Evolutionary conservation across 306 rosid species (phyloP).

Genomic region (Abrus pulchellus): DNA sequence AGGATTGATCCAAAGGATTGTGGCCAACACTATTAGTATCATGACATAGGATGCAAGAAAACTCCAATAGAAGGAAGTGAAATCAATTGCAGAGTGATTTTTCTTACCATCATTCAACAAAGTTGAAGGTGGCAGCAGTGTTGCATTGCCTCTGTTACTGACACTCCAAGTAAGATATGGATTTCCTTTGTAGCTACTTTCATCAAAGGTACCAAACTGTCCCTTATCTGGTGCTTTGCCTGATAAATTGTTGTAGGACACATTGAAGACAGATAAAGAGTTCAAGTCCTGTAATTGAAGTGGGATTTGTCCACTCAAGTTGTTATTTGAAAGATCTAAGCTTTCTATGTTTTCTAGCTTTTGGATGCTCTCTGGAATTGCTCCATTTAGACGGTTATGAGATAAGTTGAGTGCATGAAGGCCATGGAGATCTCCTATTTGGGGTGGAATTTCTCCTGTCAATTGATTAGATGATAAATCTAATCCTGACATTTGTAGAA

Average conservation of each 20-base stretch:
- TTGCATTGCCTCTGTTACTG: background rate
- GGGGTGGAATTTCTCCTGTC: conserved; percentile 26
- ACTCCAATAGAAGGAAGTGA: conserved; percentile 21
- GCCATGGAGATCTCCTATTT: background rate
- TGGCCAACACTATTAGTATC: background rate
- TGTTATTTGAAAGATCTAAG: conserved; percentile 45
- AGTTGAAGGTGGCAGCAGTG: background rate
- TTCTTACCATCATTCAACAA: background rate
- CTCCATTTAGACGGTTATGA: conserved; percentile 22
- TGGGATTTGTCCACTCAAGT: conserved; percentile 44
- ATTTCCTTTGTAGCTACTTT: conserved; percentile 31
- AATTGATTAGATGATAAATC: conserved; percentile 45
- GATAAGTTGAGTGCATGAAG: conserved; percentile 44
- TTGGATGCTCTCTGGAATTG: conserved; percentile 32
- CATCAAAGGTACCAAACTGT: conserved; percentile 36
- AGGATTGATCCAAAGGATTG: conserved; percentile 37
- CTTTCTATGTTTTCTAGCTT: conserved; percentile 11
- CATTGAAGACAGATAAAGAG: conserved; percentile 33
- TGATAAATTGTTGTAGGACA: conserved; percentile 38
- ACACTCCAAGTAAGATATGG: conserved; percentile 8
- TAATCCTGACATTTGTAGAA: background rate
- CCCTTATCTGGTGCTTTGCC: background rate
- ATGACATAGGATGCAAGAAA: conserved; percentile 20
- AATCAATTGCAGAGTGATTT: conserved; percentile 11
- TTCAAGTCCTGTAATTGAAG: background rate